phyloP scores from a whole-genome alignment of 2,329 filamentous ascomycete species.

The Scleromitrula shiraiana region DNA sequence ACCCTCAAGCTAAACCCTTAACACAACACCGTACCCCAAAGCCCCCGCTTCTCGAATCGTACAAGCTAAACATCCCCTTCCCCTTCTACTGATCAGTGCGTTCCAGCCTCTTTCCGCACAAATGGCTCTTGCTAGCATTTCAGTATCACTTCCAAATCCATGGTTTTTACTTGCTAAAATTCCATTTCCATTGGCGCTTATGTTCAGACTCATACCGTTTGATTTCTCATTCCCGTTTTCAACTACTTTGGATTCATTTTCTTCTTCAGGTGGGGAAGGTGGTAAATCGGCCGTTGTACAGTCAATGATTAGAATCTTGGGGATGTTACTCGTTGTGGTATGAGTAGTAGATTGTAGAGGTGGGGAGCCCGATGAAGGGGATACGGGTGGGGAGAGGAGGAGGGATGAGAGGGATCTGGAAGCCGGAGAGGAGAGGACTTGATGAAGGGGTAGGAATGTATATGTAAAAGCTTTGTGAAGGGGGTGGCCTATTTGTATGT shows the following conservation, averaged over 20 bases:
- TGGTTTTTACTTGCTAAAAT: constrained; percentile 3
- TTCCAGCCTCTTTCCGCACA: constrained; percentile 70
- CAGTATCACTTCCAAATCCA: constrained; percentile 49
- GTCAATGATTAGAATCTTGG: constrained; percentile 50
- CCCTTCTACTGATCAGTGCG: constrained; percentile 59
- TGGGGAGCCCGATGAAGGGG: constrained; percentile 14
- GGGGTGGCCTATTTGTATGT: constrained; percentile 43
- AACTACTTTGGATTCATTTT: no score
- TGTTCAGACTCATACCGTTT: not conserved
- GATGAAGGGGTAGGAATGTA: constrained; percentile 49
- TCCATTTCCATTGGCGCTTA: no score
- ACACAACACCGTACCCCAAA: constrained; percentile 44
- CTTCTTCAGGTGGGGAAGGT: constrained; percentile 15
- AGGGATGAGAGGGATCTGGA: constrained; percentile 13
- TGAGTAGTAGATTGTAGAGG: constrained; percentile 26
- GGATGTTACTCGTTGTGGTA: constrained; percentile 30
- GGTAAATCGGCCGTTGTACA: constrained; percentile 36
- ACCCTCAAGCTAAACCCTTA: constrained; percentile 19
- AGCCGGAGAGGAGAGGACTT: constrained; percentile 36
- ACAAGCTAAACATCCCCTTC: constrained; percentile 64
- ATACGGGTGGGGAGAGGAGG: constrained; percentile 25
- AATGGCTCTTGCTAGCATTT: constrained; percentile 63
- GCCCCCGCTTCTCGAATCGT: constrained; percentile 68
- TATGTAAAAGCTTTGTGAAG: constrained; percentile 57
- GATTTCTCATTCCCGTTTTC: not conserved